Percentiles rank a stretch among this genome's conserved stretches.
phyloP scores from a whole-genome alignment of 306 rosid genomes.

The Amphicarpaea edgeworthii region DNA sequence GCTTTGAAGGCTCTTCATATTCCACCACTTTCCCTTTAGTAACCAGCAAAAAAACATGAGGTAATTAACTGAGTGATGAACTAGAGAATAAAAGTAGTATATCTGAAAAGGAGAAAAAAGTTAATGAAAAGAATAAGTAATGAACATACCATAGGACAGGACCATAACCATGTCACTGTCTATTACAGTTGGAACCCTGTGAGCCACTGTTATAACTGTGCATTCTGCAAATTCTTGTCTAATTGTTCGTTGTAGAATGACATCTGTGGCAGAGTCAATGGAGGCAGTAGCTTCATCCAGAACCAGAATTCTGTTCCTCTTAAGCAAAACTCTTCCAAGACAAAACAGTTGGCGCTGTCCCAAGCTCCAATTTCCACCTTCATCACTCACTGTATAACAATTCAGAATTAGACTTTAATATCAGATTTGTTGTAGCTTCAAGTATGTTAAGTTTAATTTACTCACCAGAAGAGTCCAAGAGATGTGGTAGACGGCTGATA shows the following conservation, averaged over 20 bases:
- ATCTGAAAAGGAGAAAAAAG: too few species aligned
- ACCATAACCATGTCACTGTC: constrained; percentile 94
- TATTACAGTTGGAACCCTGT: constrained; percentile 82
- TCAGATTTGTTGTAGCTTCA: neutral
- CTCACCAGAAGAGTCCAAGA: constrained; percentile 76
- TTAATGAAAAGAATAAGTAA: too few species aligned
- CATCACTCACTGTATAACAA: constrained; percentile 68
- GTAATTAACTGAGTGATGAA: neutral
- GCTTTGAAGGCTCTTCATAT: constrained; percentile 74
- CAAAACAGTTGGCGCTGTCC: constrained; percentile 86
- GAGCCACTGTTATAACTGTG: constrained; percentile 85
- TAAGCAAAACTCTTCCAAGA: constrained; percentile 83
- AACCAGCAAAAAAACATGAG: neutral
- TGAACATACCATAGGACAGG: constrained; percentile 55
- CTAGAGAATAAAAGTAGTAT: too few species aligned
- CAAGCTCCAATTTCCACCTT: constrained; percentile 89
- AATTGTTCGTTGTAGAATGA: constrained; percentile 64
- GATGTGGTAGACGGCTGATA: constrained; percentile 62
- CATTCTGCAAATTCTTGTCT: constrained; percentile 71
- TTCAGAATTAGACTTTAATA: constrained; percentile 3
- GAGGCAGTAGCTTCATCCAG: constrained; percentile 91
- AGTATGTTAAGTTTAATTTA: constrained; percentile 22
- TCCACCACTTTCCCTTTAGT: constrained; percentile 71
- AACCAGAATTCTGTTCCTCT: constrained; percentile 73
- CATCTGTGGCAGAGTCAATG: constrained; percentile 80